These are phyloP conservation scores for Hypomontagnella monticulosa DNA, from an alignment of 495 filamentous ascomycete genomes.

Conservation along the genomic window DNA sequence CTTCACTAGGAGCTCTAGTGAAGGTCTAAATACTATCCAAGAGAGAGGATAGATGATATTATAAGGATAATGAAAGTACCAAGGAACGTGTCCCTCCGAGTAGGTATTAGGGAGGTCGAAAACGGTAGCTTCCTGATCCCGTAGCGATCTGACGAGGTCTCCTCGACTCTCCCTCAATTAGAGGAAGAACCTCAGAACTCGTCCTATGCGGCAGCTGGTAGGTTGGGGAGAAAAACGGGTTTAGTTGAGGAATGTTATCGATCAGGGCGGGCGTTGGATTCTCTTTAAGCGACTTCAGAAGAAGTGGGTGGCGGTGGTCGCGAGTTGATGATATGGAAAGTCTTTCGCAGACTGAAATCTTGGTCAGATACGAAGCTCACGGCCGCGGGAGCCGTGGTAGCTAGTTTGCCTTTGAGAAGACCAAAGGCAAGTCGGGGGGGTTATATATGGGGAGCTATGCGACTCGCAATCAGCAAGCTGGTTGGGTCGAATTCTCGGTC, in stretches of 20 bases:
- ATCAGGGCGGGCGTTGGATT: constrained; percentile 56
- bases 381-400: constrained; percentile 79
- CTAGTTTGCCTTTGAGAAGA: constrained; percentile 70
- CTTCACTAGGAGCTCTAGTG: constrained; percentile 23
- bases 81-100: constrained; percentile 43
- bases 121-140: constrained; percentile 79
- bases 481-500: background rate
- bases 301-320: constrained; percentile 63
- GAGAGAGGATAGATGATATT: constrained; percentile 30
- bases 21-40: constrained; percentile 30
- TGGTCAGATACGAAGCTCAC: constrained; percentile 73
- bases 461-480: constrained; percentile 23
- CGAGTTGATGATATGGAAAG: constrained; percentile 73
- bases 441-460: constrained; percentile 9
- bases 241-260: constrained; percentile 66
- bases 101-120: constrained; percentile 86
- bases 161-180: constrained; percentile 91
- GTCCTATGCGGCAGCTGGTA: constrained; percentile 99
- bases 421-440: constrained; percentile 67
- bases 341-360: constrained; percentile 73
- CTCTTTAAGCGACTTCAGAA: constrained; percentile 59
- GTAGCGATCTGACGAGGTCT: constrained; percentile 84
- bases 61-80: constrained; percentile 22
- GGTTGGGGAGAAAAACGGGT: constrained; percentile 63
- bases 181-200: constrained; percentile 96